Evolutionary conservation across 140 eudicot species (phyloP).

Genomic region (Eryngium alpinum): DNA sequence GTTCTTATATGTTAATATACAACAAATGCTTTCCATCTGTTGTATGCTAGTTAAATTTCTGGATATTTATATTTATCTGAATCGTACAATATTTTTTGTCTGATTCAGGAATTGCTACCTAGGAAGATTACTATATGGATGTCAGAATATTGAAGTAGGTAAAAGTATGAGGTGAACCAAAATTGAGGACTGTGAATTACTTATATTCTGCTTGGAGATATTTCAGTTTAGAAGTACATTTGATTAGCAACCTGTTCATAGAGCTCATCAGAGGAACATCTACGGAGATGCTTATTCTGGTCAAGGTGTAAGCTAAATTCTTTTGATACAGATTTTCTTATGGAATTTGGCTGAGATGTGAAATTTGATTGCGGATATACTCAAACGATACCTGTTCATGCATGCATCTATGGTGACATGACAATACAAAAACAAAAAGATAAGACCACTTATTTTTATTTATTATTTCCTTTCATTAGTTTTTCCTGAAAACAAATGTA

Average conservation of each 20-base stretch:
- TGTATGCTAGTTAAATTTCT: background rate
- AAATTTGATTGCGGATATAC: constrained; percentile 39
- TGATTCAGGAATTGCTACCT: constrained; percentile 78
- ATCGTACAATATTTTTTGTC: background rate
- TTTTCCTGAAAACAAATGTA: constrained; percentile 33
- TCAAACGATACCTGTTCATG: constrained; percentile 22
- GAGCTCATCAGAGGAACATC: constrained; percentile 33
- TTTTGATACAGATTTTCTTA: constrained; percentile 39
- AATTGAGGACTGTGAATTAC: constrained; percentile 38
- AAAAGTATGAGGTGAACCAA: constrained; percentile 33
- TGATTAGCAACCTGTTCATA: constrained; percentile 48
- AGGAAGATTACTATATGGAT: constrained; percentile 38
- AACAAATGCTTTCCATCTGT: background rate
- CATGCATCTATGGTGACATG: constrained; percentile 46
- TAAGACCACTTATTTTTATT: constrained; percentile 20
- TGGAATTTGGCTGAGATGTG: constrained; percentile 51
- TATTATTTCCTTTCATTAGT: constrained; percentile 19
- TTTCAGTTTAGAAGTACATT: constrained; percentile 58
- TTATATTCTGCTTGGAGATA: constrained; percentile 23
- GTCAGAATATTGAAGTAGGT: constrained; percentile 25
- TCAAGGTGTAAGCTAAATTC: constrained; percentile 39
- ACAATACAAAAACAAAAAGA: constrained; percentile 27
- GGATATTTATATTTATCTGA: background rate
- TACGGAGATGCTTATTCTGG: constrained; percentile 23
- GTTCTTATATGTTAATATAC: background rate